These are phyloP conservation scores for Ziziphus jujuba DNA, from an alignment of 306 rosid species.

Conservation along the genomic window DNA sequence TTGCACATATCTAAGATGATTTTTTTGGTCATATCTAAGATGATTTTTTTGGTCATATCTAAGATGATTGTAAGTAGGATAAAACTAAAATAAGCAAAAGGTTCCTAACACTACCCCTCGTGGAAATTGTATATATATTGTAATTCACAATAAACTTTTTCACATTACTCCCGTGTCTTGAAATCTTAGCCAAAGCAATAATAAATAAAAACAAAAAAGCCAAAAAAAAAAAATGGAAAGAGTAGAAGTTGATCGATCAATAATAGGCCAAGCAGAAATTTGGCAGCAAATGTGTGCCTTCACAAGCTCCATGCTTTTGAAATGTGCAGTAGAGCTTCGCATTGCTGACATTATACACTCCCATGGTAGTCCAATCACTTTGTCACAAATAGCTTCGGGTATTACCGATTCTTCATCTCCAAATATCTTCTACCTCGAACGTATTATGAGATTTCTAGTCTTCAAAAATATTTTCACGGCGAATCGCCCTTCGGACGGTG, in stretches of 20 bases:
- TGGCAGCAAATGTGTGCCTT: slow-evolving; percentile 13
- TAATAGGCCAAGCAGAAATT: slow-evolving; percentile 18
- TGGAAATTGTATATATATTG: no score
- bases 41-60: no score
- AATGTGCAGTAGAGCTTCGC: slow-evolving; percentile 25
- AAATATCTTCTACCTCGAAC: slow-evolving; percentile 10
- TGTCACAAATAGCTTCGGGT: slow-evolving; percentile 11
- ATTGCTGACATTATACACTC: slow-evolving; percentile 20
- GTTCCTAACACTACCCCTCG: no score
- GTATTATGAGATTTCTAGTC: slow-evolving; percentile 23
- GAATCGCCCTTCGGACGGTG: slow-evolving; percentile 1
- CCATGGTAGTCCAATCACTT: slow-evolving; percentile 10
- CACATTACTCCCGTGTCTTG: no score
- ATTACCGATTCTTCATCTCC: slow-evolving; percentile 14
- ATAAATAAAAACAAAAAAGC: no score
- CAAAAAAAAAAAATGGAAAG: no score
- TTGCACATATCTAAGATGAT: no score
- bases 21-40: no score
- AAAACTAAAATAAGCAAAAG: no score
- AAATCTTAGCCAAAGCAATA: no score
- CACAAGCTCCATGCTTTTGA: slow-evolving; percentile 18
- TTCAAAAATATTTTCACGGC: slow-evolving; percentile 22
- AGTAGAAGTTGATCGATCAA: not conserved
- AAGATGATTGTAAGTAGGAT: no score
- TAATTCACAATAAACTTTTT: no score